A percentile compares a stretch with the other conserved stretches of the same genome.
Conservation (phyloP, 495 filamentous ascomycete genomes). For the Penicillium steckii region DNA sequence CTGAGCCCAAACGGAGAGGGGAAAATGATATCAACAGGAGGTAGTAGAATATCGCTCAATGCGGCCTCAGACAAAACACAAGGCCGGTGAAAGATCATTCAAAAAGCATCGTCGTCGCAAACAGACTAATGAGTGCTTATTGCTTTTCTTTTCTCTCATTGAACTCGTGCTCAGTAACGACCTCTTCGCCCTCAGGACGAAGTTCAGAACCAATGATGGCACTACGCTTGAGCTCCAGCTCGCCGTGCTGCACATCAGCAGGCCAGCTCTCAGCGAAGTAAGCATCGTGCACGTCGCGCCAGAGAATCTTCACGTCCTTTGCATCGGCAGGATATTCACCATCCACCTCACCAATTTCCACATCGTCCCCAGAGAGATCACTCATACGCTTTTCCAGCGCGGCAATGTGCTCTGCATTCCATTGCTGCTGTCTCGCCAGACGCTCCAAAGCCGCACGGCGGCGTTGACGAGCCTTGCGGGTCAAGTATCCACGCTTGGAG, state of each 20-base stretch:
- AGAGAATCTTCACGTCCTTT: slow-evolving; percentile 58
- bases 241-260: slow-evolving; percentile 62
- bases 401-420: slow-evolving; percentile 32
- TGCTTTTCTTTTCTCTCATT: slow-evolving; percentile 1
- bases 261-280: slow-evolving; percentile 69
- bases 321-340: slow-evolving; percentile 27
- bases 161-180: slow-evolving; percentile 46
- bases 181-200: slow-evolving; percentile 19
- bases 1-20: slow-evolving; percentile 11
- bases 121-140: neutral
- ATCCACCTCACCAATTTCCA: slow-evolving; percentile 27
- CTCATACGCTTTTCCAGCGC: slow-evolving; percentile 28
- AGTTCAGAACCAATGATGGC: slow-evolving; percentile 39
- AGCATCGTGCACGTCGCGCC: slow-evolving; percentile 66
- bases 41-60: slow-evolving; percentile 11
- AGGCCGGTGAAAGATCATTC: slow-evolving; percentile 1
- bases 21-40: slow-evolving; percentile 16
- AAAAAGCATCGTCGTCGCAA: neutral
- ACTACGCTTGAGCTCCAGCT: slow-evolving; percentile 35
- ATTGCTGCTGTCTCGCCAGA: slow-evolving; percentile 38
- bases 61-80: neutral
- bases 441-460: slow-evolving; percentile 32
- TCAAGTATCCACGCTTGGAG: slow-evolving; percentile 33
- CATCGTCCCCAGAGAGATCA: slow-evolving; percentile 25
- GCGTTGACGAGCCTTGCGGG: slow-evolving; percentile 27